Percentiles rank a stretch among this genome's conserved stretches.
These are phyloP conservation scores for Mycena crocata DNA, from an alignment of 768 basidiomycete species.

Conservation along the genomic window DNA sequence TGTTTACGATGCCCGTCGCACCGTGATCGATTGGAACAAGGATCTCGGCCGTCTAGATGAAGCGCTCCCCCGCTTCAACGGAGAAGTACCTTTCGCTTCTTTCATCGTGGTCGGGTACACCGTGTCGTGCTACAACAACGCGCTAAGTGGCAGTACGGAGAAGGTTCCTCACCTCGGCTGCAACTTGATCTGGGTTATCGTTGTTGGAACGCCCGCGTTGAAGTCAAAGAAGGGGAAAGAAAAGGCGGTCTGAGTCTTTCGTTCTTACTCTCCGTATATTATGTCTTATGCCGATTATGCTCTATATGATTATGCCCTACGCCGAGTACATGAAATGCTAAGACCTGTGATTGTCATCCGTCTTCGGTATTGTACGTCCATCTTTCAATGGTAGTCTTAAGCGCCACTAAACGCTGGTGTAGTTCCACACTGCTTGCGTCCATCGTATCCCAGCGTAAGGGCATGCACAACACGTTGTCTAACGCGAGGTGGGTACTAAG, in stretches of 20 bases:
- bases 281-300: not conserved
- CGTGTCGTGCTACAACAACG: not conserved
- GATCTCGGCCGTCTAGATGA: not conserved
- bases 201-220: not conserved
- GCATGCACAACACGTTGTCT: no score
- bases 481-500: no score
- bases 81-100: not conserved
- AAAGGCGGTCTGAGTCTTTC: not conserved
- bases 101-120: slow-evolving; percentile 7
- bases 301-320: no score
- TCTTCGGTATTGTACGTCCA: no score
- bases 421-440: no score
- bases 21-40: not conserved
- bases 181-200: not conserved
- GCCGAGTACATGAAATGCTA: no score
- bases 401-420: no score
- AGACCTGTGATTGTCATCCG: no score
- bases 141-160: not conserved
- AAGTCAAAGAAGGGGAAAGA: not conserved
- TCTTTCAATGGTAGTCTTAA: no score
- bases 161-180: not conserved
- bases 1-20: not conserved
- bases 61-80: not conserved
- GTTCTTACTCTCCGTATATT: not conserved
- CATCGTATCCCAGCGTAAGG: no score